Evolutionary conservation across 257 asterid genomes (phyloP).

Genomic region (Capsicum rhomboideum): DNA sequence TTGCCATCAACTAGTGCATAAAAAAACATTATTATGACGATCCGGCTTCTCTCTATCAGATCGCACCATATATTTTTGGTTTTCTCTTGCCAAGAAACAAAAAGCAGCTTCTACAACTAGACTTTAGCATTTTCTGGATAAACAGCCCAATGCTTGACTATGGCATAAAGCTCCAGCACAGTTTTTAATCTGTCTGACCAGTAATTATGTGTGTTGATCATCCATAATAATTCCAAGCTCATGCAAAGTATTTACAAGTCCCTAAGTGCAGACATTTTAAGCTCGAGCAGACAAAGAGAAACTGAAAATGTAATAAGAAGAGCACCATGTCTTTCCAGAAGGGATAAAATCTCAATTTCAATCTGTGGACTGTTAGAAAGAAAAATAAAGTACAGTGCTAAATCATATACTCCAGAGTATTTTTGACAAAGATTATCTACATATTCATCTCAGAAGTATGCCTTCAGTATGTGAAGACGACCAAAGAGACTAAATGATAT

Average conservation of each 20-base stretch:
- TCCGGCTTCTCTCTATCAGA: not conserved
- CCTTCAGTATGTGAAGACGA: not conserved
- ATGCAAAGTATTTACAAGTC: not conserved
- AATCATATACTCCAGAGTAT: not conserved
- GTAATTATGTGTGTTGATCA: not conserved
- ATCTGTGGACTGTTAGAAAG: not conserved
- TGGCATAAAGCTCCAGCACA: not conserved
- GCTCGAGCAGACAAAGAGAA: not conserved
- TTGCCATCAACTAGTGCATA: not conserved
- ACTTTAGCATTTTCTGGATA: not conserved
- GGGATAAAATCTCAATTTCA: not conserved
- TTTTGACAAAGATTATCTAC: not conserved
- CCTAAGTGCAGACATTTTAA: not conserved
- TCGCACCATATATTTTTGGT: not conserved
- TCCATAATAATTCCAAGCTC: not conserved
- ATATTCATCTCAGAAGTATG: not conserved
- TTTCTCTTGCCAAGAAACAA: not conserved
- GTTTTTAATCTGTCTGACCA: not conserved
- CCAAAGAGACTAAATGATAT: not conserved
- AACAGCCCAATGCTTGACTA: not conserved
- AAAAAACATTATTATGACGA: not conserved
- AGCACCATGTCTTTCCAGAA: not conserved
- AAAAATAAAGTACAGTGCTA: not conserved
- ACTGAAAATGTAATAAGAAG: not conserved
- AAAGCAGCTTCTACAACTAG: not conserved